Conservation (phyloP, 768 basidiomycete genomes). For the Podaxis sp. region DNA sequence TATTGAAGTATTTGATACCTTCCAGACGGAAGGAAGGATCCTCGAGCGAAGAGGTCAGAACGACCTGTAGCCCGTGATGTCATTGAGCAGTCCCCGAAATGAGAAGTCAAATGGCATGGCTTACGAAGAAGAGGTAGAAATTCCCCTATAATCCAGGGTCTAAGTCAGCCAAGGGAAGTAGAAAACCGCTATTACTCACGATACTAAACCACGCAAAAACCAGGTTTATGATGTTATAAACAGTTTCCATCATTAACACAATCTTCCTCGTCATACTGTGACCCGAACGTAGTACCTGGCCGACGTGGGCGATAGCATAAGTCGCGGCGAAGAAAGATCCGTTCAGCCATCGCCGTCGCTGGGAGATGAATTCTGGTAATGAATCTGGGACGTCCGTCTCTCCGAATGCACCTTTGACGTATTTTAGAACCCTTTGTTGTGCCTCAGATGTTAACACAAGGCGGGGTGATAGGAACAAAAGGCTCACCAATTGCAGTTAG, state of each 20-base stretch:
- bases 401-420: constrained; percentile 90
- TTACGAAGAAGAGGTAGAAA: constrained; percentile 91
- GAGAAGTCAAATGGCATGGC: constrained; percentile 22
- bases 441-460: constrained; percentile 12
- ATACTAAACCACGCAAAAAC: constrained; percentile 93
- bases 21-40: constrained; percentile 62
- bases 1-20: constrained; percentile 72
- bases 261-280: constrained; percentile 78
- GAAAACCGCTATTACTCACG: constrained; percentile 41
- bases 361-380: constrained; percentile 90
- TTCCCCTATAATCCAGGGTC: constrained; percentile 60
- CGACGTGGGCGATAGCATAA: constrained; percentile 87
- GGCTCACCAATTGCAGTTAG: constrained; percentile 71
- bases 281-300: constrained; percentile 76
- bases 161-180: neutral
- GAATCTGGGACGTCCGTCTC: constrained; percentile 94
- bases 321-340: constrained; percentile 95
- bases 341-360: constrained; percentile 86
- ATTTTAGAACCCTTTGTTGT: constrained; percentile 84
- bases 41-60: constrained; percentile 87
- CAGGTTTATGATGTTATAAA: constrained; percentile 86
- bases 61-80: constrained; percentile 46
- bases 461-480: neutral
- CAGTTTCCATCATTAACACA: constrained; percentile 72
- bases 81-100: neutral